Evolutionary conservation across 1,139 yeast species (phyloP).

Genomic region (Diutina sp.): DNA sequence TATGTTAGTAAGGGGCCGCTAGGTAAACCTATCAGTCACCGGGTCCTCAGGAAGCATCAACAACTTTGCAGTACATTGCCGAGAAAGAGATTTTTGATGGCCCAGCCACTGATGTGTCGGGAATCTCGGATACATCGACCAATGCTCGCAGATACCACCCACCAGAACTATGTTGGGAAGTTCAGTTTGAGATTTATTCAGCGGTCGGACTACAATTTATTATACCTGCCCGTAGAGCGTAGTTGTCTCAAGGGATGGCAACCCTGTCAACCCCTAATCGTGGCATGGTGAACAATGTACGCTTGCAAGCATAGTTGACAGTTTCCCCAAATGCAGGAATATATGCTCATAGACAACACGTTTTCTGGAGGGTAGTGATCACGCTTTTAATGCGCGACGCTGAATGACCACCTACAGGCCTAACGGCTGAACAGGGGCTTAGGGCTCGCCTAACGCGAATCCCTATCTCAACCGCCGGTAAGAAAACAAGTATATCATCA

Average conservation of each 20-base stretch:
- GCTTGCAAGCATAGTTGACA: background rate
- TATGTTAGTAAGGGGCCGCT: background rate
- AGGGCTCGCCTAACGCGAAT: background rate
- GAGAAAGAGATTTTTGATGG: background rate
- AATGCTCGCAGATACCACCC: background rate
- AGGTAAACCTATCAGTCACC: background rate
- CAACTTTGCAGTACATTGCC: background rate
- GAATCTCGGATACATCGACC: background rate
- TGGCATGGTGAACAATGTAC: background rate
- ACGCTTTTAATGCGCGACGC: background rate
- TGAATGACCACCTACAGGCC: background rate
- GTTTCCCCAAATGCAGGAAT: background rate
- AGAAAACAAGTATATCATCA: background rate
- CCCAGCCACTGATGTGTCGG: background rate
- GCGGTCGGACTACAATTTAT: too few species aligned
- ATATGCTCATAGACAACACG: background rate
- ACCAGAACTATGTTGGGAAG: background rate
- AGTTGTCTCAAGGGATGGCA: background rate
- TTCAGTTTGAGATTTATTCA: too few species aligned
- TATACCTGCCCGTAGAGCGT: background rate
- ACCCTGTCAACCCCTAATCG: background rate
- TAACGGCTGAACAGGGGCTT: background rate
- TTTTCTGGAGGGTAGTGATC: background rate
- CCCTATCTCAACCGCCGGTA: background rate
- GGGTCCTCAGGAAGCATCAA: background rate